phyloP scores from a whole-genome alignment of 2,329 filamentous ascomycete species.

The Claviceps sp. region DNA sequence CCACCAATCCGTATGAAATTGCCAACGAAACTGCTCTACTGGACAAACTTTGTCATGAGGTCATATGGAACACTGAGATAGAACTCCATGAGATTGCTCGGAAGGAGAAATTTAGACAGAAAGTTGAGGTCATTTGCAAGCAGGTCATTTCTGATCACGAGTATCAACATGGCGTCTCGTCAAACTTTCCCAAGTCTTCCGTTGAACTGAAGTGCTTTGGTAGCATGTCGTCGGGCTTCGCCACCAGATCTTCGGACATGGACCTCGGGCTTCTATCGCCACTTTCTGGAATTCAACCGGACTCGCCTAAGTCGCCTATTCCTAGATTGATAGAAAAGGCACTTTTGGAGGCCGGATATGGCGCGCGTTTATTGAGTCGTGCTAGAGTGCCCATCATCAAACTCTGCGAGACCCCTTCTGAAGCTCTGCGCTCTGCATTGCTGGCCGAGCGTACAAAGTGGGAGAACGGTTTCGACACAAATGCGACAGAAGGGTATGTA shows the following conservation, averaged over 20 bases:
- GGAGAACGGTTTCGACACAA: conserved; percentile 42
- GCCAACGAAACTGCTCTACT: conserved; percentile 34
- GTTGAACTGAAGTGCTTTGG: conserved; percentile 69
- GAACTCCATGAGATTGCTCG: conserved; percentile 46
- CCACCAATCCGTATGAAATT: conserved; percentile 31
- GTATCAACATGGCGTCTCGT: conserved; percentile 20
- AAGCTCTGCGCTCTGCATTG: conserved; percentile 46
- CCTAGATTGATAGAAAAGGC: conserved; percentile 64
- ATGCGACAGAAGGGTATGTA: conserved; percentile 21
- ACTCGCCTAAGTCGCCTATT: conserved; percentile 45
- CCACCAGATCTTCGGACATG: conserved; percentile 79
- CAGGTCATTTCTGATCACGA: conserved; percentile 43
- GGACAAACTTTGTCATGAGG: conserved; percentile 30
- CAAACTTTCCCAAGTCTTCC: conserved; percentile 36
- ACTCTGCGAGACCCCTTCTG: conserved; percentile 58
- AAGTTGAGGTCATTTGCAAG: conserved; percentile 52
- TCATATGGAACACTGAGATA: conserved; percentile 48
- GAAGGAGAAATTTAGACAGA: conserved; percentile 57
- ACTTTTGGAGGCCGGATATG: conserved; percentile 57
- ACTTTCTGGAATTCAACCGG: conserved; percentile 38
- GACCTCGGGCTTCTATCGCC: conserved; percentile 68
- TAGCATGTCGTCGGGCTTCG: conserved; percentile 73
- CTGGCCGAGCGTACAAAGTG: conserved; percentile 54
- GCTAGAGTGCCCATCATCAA: conserved; percentile 83
- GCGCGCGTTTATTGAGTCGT: conserved; percentile 62